Percentiles rank a stretch among this genome's conserved stretches.
phyloP scores from a whole-genome alignment of 2,329 filamentous ascomycete species.

The Microcyclospora pomicola region DNA sequence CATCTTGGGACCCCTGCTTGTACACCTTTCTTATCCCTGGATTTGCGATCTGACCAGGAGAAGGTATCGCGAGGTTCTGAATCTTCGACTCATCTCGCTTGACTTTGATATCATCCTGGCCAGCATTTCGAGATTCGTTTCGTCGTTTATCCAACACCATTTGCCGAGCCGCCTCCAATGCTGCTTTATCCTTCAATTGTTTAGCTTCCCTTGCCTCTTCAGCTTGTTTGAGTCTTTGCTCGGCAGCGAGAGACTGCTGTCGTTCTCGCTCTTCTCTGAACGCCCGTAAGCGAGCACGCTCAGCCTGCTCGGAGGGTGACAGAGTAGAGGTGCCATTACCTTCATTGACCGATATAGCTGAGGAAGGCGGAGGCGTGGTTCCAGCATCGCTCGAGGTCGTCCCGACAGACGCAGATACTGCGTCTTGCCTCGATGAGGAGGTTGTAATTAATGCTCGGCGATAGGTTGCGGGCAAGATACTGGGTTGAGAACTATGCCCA shows the following conservation, averaged over 20 bases:
- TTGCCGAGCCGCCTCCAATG: too few species aligned
- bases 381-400: too few species aligned
- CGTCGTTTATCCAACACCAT: too few species aligned
- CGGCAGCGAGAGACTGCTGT: slow-evolving; percentile 1
- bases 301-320: slow-evolving; percentile 9
- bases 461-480: slow-evolving; percentile 1
- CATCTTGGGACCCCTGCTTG: too few species aligned
- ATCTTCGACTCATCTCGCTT: too few species aligned
- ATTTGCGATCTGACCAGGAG: too few species aligned
- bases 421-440: slow-evolving; percentile 2
- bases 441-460: slow-evolving; percentile 8
- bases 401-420: too few species aligned
- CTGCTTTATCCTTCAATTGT: not conserved
- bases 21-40: too few species aligned
- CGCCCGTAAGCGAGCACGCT: slow-evolving; percentile 5
- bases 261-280: slow-evolving; percentile 3
- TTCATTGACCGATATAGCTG: not conserved
- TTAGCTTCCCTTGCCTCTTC: not conserved
- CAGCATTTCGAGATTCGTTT: too few species aligned
- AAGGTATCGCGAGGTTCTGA: too few species aligned
- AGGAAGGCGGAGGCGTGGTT: slow-evolving; percentile 1
- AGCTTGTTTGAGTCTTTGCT: not conserved
- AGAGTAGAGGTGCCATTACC: slow-evolving; percentile 13
- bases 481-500: slow-evolving; percentile 1
- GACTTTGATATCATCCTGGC: too few species aligned